Evolutionary conservation across 208 protist species (phyloP).

Genomic region (Spongospora subterranea): DNA sequence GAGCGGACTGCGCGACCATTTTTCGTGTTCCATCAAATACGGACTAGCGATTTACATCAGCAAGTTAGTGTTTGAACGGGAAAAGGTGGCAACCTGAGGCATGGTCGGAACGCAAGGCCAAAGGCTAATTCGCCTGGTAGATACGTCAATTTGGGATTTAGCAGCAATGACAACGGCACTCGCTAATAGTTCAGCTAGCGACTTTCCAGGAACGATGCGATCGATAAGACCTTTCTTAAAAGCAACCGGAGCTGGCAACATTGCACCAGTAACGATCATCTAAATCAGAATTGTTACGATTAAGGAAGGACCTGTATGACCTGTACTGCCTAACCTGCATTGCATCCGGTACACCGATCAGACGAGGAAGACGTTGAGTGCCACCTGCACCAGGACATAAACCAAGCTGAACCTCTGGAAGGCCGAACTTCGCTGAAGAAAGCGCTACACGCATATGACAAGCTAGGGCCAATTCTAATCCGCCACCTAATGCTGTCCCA

Average conservation of each 20-base stretch:
- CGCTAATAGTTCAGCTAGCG: not conserved
- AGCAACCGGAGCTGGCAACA: slow-evolving; percentile 1
- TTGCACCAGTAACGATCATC: not conserved
- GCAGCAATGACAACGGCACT: not conserved
- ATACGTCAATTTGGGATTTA: slow-evolving; percentile 10
- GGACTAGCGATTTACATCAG: not conserved
- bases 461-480: slow-evolving; percentile 90
- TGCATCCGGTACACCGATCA: slow-evolving; percentile 85
- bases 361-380: slow-evolving; percentile 88
- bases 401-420: slow-evolving; percentile 86
- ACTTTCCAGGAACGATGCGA: not conserved
- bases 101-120: slow-evolving; percentile 33
- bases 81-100: not conserved
- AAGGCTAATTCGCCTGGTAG: not conserved
- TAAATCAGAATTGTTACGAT: slow-evolving; percentile 18
- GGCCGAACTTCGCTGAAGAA: slow-evolving; percentile 34
- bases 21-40: not conserved
- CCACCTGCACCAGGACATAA: slow-evolving; percentile 89
- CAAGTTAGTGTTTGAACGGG: not conserved
- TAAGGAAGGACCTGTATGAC: not conserved
- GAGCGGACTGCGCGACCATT: slow-evolving; percentile 8
- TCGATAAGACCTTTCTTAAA: slow-evolving; percentile 48
- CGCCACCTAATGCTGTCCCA: slow-evolving; percentile 88
- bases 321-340: slow-evolving; percentile 69
- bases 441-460: slow-evolving; percentile 81